A percentile compares a stretch with the other conserved stretches of the same genome.
Evolutionary conservation across 2,329 filamentous ascomycete genomes (phyloP).

Genomic region (Pestalotiopsis sp.): DNA sequence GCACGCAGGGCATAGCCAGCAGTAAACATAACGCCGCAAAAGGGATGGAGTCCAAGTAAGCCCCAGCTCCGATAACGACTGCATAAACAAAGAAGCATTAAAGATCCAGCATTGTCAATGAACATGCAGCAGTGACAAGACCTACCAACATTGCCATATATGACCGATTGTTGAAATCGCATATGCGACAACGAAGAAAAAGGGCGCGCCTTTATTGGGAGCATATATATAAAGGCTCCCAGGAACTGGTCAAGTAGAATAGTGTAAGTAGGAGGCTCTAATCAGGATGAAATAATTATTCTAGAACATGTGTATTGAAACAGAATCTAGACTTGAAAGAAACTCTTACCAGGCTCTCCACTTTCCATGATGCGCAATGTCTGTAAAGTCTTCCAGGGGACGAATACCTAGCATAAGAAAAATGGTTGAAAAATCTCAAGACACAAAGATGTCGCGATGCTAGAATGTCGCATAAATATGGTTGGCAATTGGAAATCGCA

Average conservation of each 20-base stretch:
- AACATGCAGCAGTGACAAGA: neutral
- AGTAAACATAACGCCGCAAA: constrained; percentile 53
- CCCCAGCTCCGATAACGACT: constrained; percentile 56
- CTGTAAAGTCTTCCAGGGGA: neutral
- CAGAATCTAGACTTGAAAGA: neutral
- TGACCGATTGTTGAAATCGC: constrained; percentile 48
- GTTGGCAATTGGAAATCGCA: too few relatives aligned
- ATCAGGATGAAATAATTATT: neutral
- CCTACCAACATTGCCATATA: constrained; percentile 52
- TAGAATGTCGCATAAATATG: too few relatives aligned
- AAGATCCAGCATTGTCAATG: neutral
- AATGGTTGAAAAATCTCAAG: too few relatives aligned
- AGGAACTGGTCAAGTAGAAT: neutral
- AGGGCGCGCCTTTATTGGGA: constrained; percentile 57
- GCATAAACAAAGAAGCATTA: neutral
- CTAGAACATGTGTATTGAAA: too few relatives aligned
- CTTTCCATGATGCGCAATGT: neutral
- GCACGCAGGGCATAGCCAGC: constrained; percentile 57
- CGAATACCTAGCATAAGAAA: too few relatives aligned
- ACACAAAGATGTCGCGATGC: too few relatives aligned
- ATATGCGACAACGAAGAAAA: constrained; percentile 54
- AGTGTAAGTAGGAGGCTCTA: neutral
- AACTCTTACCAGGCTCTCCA: neutral
- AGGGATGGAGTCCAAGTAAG: constrained; percentile 51
- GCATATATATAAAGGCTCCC: constrained; percentile 49